Evolutionary conservation across 306 rosid species (phyloP).

Genomic region (apple (Malus domestica)): ASM211411v1 NC_041798.1:10917001-10917500

Average conservation of each 20-base stretch:
- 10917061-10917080: neutral
- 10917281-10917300: neutral
- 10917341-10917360: neutral
- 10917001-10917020: neutral
- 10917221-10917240: neutral
- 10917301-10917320: neutral
- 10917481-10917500: conserved; percentile 78
- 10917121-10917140: neutral
- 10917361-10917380: neutral
- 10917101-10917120: neutral
- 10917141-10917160: too few relatives aligned
- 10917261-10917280: neutral
- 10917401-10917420: neutral
- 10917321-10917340: neutral
- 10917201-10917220: too few relatives aligned
- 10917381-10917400: conserved; percentile 3
- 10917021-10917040: neutral
- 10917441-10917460: conserved; percentile 24
- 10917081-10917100: neutral
- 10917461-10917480: conserved; percentile 95
- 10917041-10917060: neutral
- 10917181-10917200: too few relatives aligned
- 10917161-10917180: too few relatives aligned
- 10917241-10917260: fast-evolving
- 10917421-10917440: neutral